Base-by-base conservation (phyloP, 1,139 yeast species). In the Candida tropicalis region DNA sequence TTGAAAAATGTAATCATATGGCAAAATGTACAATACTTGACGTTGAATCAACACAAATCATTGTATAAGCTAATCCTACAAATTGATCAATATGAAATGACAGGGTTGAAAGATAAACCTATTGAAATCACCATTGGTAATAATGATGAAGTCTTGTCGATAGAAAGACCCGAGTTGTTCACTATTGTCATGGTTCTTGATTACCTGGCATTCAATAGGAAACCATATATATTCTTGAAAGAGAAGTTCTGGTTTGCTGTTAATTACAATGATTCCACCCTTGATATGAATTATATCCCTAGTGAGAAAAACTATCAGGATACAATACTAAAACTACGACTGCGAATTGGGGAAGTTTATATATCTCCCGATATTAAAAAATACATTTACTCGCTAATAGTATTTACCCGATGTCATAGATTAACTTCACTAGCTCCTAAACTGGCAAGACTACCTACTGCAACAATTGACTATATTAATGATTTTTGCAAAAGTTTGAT, bases 171-270 rank as follows among this genome's bases (percentile, higher is more conserved):
- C 2, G 46, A 48, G 7, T 40, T 59, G 7, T 63, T 62, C 41
- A 51, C 62, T 3, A 53, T 70, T 5, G 51, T 70, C 1, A 58
- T 63, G 22, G 53, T 66, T 10, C 44, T 66, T 23, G 60, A 56
- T 18, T 44, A 51, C 22, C 47, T 43, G 15, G 40, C 43, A 2
- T 46, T 48, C 13, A 43, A 52, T 3, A 49, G 53, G 9, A 54
- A 54, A 42, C 43, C 66, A 5, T 55, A 66, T 43, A 70, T 62
- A 35, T 59, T 55, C 31, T 54, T 73, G 32, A 71, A 70, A 50
- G 71, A 66, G 46, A 60, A 65, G 50, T 70, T 73, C 50, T 68
- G 75, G 73, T 70, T 70, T 43, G 58, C 65, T n/a, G 53, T 47
- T 16, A 41, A 46, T 42, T 45, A 45, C 29, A 36, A 35, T 12